A percentile compares a stretch with the other conserved stretches of the same genome.
Evolutionary conservation across 1,284 basidiomycete species (phyloP).

Genomic region (Coniophora puteana): DNA sequence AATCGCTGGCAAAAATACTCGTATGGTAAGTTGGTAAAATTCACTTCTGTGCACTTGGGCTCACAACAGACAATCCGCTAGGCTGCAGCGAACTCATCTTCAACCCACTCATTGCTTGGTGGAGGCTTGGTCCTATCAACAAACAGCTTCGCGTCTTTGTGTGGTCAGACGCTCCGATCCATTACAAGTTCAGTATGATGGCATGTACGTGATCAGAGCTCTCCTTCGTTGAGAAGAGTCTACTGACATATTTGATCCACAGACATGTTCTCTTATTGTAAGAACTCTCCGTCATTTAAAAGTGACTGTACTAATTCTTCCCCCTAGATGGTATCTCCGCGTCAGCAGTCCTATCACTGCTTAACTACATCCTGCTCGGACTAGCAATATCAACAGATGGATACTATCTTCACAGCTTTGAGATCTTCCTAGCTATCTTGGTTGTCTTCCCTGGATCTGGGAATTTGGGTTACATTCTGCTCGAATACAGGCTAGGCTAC

Average conservation of each 20-base stretch:
- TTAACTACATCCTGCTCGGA: conserved; percentile 70
- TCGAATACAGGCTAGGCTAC: conserved; percentile 71
- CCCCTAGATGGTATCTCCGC: conserved; percentile 64
- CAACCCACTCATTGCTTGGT: conserved; percentile 69
- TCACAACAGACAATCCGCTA: conserved; percentile 15
- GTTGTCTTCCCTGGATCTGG: conserved; percentile 71
- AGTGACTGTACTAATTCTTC: background rate
- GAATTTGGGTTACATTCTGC: conserved; percentile 63
- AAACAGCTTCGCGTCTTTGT: conserved; percentile 70
- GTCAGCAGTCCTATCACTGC: conserved; percentile 51
- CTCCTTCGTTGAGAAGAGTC: too few relatives aligned
- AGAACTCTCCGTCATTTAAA: background rate
- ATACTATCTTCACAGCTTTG: conserved; percentile 64
- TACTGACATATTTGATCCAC: conserved; percentile 27
- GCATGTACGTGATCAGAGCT: conserved; percentile 54
- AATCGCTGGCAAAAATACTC: conserved; percentile 85
- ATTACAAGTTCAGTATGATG: conserved; percentile 77
- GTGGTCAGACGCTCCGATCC: conserved; percentile 68
- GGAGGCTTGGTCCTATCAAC: conserved; percentile 65
- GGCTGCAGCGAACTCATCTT: conserved; percentile 75
- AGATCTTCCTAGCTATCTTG: conserved; percentile 70
- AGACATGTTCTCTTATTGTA: conserved; percentile 80
- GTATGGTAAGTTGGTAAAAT: conserved; percentile 49
- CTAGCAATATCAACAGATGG: conserved; percentile 56
- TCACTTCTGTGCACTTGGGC: background rate